phyloP scores from a whole-genome alignment of 2,329 filamentous ascomycete species.

The Colletotrichum lini region DNA sequence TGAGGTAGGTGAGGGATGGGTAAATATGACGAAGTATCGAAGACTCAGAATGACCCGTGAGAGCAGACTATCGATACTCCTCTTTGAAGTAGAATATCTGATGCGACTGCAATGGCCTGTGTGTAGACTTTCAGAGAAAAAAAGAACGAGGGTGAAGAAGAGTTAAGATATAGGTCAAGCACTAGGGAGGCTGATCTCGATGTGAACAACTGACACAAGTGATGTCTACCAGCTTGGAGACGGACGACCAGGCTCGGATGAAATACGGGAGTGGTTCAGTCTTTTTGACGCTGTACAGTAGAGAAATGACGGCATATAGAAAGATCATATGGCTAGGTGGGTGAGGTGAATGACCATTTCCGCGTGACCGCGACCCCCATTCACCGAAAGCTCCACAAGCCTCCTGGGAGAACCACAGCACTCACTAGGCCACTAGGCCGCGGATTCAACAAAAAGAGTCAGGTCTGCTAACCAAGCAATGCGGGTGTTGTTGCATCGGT shows the following conservation, averaged over 20 bases:
- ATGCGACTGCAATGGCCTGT: background rate
- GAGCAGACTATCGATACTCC: background rate
- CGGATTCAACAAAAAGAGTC: background rate
- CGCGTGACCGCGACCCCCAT: slow-evolving; percentile 17
- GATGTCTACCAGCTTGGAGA: background rate
- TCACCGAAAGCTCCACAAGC: slow-evolving; percentile 7
- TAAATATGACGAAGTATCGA: background rate
- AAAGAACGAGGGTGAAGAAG: background rate
- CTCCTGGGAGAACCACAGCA: slow-evolving; percentile 5
- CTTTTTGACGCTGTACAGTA: background rate
- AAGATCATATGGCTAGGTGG: slow-evolving; percentile 13
- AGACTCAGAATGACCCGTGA: too few species aligned
- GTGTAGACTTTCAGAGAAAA: background rate
- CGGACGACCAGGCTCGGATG: background rate
- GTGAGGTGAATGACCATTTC: slow-evolving; percentile 14
- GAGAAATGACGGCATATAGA: background rate
- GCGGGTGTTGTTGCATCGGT: background rate
- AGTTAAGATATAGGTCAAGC: slow-evolving; percentile 1
- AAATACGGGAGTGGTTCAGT: background rate
- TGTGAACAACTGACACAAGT: background rate
- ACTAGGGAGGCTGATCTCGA: background rate
- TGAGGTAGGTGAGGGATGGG: background rate
- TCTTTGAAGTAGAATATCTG: too few species aligned
- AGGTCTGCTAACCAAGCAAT: background rate
- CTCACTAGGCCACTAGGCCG: background rate